These are phyloP conservation scores for Zygoascus sp. DNA, from an alignment of 1,139 yeast genomes.

Conservation along the genomic window DNA sequence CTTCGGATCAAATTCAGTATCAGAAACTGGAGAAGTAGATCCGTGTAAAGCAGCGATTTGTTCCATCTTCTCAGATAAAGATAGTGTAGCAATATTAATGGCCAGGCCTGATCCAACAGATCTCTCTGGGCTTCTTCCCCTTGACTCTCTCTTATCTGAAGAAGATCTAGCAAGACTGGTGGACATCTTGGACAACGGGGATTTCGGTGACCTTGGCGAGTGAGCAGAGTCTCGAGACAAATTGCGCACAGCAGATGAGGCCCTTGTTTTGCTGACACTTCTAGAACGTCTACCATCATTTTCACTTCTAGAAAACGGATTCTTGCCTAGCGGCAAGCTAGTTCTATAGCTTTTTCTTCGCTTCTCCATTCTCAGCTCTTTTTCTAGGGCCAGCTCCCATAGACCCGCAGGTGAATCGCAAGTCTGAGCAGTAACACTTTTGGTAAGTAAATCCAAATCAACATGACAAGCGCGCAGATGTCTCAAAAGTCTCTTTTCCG, in stretches of 20 bases:
- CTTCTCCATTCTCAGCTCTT: conserved; percentile 48
- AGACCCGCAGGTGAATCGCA: conserved; percentile 82
- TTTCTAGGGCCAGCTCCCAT: conserved; percentile 70
- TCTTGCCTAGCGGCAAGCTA: conserved; percentile 22
- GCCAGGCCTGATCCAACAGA: background rate
- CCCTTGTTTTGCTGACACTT: conserved; percentile 5
- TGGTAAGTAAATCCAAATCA: conserved; percentile 59
- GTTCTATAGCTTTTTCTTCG: conserved; percentile 19
- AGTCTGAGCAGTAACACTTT: conserved; percentile 55
- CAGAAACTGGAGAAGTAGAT: background rate
- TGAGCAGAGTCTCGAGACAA: background rate
- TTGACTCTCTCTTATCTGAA: background rate
- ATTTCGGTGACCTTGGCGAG: conserved; percentile 4
- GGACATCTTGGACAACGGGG: background rate
- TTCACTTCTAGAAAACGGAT: conserved; percentile 14
- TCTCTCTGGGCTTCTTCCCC: background rate
- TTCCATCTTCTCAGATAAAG: background rate
- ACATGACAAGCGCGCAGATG: conserved; percentile 61
- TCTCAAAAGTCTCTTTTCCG: conserved; percentile 63
- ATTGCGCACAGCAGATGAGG: background rate
- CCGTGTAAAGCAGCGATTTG: background rate
- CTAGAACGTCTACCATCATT: conserved; percentile 9
- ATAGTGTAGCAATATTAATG: background rate
- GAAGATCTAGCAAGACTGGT: background rate
- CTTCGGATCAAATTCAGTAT: background rate